Conservation (phyloP, 495 filamentous ascomycete genomes). For the Neurospora sp. region DNA sequence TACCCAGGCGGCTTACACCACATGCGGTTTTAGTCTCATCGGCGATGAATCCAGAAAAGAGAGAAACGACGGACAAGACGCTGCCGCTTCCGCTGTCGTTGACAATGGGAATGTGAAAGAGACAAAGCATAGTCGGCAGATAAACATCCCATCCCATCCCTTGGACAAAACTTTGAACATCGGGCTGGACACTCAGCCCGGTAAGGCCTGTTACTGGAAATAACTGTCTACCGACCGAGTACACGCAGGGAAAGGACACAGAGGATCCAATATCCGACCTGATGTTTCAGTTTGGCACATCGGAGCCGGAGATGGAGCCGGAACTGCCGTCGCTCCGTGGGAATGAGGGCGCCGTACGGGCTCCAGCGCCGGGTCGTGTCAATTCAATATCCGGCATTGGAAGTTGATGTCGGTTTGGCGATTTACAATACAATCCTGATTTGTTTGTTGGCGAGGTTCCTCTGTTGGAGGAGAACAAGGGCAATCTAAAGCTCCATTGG, state of each 20-base stretch:
- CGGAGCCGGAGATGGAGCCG: background rate
- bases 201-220: background rate
- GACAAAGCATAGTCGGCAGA: background rate
- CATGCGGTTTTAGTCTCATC: background rate
- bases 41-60: background rate
- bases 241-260: rapidly evolving
- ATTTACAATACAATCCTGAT: background rate
- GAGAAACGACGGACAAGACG: background rate
- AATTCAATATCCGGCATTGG: background rate
- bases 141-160: background rate
- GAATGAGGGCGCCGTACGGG: no score
- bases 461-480: background rate
- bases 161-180: background rate
- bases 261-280: background rate
- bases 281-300: background rate
- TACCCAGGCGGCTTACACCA: background rate
- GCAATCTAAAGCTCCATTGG: background rate
- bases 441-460: background rate
- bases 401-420: background rate
- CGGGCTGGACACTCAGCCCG: background rate
- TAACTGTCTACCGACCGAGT: background rate
- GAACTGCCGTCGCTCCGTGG: background rate
- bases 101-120: no score
- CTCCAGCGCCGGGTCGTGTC: background rate
- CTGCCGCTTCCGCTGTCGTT: background rate